Percentiles rank a stretch among this genome's conserved stretches.
phyloP scores from a whole-genome alignment of 192 early-diverging fungal genomes.

The Phlyctochytrium planicorne region DNA sequence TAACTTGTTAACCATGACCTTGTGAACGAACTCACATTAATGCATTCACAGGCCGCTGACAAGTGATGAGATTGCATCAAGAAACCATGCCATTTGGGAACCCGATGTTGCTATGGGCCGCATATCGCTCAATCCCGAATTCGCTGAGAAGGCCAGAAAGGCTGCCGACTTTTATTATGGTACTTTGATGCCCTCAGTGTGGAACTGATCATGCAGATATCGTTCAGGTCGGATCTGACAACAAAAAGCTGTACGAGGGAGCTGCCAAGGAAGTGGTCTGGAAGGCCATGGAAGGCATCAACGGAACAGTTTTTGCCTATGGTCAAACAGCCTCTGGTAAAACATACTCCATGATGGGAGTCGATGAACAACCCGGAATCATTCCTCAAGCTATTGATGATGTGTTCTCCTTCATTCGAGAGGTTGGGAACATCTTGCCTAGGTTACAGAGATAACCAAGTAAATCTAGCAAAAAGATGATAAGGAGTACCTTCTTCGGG shows the following conservation, averaged over 20 bases:
- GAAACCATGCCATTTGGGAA: slow-evolving; percentile 10
- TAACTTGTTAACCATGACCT: not conserved
- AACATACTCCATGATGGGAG: slow-evolving; percentile 62
- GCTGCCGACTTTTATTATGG: slow-evolving; percentile 24
- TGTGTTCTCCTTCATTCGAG: slow-evolving; percentile 72
- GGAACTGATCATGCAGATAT: slow-evolving; percentile 35
- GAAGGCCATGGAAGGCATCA: slow-evolving; percentile 84
- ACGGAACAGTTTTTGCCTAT: slow-evolving; percentile 95
- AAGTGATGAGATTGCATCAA: slow-evolving; percentile 5
- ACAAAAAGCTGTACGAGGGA: slow-evolving; percentile 49
- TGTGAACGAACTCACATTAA: not conserved
- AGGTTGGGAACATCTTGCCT: slow-evolving; percentile 31
- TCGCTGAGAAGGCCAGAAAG: slow-evolving; percentile 13
- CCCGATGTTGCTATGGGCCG: slow-evolving; percentile 7
- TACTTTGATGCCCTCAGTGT: not conserved
- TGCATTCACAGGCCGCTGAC: slow-evolving; percentile 21
- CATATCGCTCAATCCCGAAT: slow-evolving; percentile 10
- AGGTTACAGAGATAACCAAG: not conserved
- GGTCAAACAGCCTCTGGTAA: slow-evolving; percentile 61
- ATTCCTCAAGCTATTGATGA: slow-evolving; percentile 76
- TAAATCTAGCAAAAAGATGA: slow-evolving; percentile 44
- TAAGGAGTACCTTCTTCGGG: slow-evolving; percentile 82
- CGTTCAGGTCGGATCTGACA: slow-evolving; percentile 55
- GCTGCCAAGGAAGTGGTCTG: slow-evolving; percentile 56
- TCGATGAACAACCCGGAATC: slow-evolving; percentile 68